Evolutionary conservation across 176 grass and related monocot genomes (phyloP).

Genomic region (Bromus sterilis): DNA sequence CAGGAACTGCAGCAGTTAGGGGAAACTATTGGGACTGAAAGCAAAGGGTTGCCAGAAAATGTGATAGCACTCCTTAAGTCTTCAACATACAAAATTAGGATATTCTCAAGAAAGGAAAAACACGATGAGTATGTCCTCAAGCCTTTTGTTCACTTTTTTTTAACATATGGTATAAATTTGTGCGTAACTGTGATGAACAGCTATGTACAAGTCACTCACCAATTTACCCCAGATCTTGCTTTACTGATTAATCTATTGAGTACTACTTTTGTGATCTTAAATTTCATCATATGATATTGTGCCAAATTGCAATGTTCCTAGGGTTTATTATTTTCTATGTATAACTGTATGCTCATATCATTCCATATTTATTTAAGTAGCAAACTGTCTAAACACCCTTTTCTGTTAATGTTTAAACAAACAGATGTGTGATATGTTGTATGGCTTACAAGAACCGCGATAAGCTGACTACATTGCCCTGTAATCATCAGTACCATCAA

Average conservation of each 20-base stretch:
- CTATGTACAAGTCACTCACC: neutral
- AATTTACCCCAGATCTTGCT: neutral
- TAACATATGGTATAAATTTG: neutral
- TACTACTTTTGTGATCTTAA: neutral
- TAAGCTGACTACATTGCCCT: conserved; percentile 68
- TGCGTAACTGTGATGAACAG: neutral
- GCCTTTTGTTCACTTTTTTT: neutral
- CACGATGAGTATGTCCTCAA: conserved; percentile 66
- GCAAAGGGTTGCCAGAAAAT: conserved; percentile 66
- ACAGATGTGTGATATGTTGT: conserved; percentile 92
- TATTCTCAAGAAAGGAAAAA: conserved; percentile 87
- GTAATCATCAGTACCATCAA: conserved; percentile 74
- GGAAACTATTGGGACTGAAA: conserved; percentile 70
- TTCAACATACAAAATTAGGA: conserved; percentile 56
- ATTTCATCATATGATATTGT: neutral
- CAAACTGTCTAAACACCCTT: neutral
- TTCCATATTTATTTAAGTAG: neutral
- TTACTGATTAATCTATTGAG: conserved; percentile 1
- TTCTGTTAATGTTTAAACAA: conserved; percentile 17
- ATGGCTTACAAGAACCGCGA: conserved; percentile 77
- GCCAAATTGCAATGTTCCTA: neutral
- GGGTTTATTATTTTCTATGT: neutral
- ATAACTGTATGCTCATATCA: neutral
- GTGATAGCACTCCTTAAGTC: conserved; percentile 47
- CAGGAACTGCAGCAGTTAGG: conserved; percentile 93